Conservation (phyloP, 2,329 filamentous ascomycete species). For the Fusarium dimerum region DNA sequence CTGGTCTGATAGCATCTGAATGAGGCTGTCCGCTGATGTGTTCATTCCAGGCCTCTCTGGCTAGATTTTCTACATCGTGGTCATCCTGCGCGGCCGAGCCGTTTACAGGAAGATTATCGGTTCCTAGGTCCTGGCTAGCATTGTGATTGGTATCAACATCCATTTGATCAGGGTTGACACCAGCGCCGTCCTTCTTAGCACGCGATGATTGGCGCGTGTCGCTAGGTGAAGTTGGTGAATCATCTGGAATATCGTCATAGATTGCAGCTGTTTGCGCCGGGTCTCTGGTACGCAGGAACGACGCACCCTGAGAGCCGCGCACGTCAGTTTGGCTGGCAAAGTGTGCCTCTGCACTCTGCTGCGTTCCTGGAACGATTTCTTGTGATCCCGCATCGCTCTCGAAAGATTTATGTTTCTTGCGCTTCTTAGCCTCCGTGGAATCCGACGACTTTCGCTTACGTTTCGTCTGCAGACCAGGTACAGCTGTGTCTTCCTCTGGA, state of each 20-base stretch:
- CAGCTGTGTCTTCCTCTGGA: slow-evolving; percentile 14
- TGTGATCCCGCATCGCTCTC: slow-evolving; percentile 19
- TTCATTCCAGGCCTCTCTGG: slow-evolving; percentile 38
- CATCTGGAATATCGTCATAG: slow-evolving; percentile 18
- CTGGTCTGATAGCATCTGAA: slow-evolving; percentile 7
- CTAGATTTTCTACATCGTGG: slow-evolving; percentile 32
- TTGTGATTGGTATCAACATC: slow-evolving; percentile 19
- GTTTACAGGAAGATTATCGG: background rate
- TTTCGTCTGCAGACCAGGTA: slow-evolving; percentile 28
- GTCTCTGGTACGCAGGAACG: slow-evolving; percentile 16
- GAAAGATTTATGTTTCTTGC: slow-evolving; percentile 36
- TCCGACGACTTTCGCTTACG: slow-evolving; percentile 37
- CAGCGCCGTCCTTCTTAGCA: slow-evolving; percentile 29
- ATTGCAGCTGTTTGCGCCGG: slow-evolving; percentile 16
- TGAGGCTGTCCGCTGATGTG: slow-evolving; percentile 33
- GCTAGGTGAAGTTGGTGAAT: slow-evolving; percentile 31
- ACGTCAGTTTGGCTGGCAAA: slow-evolving; percentile 4
- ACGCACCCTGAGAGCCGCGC: slow-evolving; percentile 8
- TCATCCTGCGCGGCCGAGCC: slow-evolving; percentile 14
- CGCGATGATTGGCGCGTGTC: slow-evolving; percentile 27
- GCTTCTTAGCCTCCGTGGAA: slow-evolving; percentile 31
- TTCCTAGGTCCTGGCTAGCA: background rate
- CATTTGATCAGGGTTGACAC: slow-evolving; percentile 21
- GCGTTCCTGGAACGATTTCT: slow-evolving; percentile 22
- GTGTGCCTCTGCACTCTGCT: slow-evolving; percentile 18